Evolutionary conservation across 257 asterid species (phyloP), one percentile per base, ranked within the genome.

Genomic region (Solanum pimpinellifolium): DNA sequence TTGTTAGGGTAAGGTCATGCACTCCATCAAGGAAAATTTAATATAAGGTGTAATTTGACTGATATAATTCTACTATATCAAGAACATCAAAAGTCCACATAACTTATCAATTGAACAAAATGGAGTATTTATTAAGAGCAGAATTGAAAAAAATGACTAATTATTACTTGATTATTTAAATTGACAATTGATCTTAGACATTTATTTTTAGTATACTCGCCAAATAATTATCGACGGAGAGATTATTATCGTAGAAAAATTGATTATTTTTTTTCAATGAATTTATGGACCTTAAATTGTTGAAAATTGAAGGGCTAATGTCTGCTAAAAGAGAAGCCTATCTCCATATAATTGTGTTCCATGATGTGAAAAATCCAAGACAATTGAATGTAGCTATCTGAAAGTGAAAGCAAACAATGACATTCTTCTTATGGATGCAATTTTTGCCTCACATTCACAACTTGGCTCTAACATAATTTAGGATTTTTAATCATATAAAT

Each of bases 271-370:
- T 78, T 78, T 18, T 25, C 39, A 44, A 11, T 52, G 37, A 70
- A 27, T 44, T 46, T 70, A 85, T 72, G 52, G 83, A 85, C 49
- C 33, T 49, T 85, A 66, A 74, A 85, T 46, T 56, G 21, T 29
- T 85, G 82, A 27, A 85, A 6, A 27, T 27, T n/a, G 20, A 47
- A 41, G 4, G 12, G 39, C 70, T 82, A 9, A 66, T 88, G 91
- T 83, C 80, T 86, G 74, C 87, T 87, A 86, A 91, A 88, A 84
- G 86, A 86, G 88, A 69, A 83, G 88, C 89, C 85, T 84, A 84
- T 27, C 39, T 84, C 15, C 89, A 83, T 83, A 47, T 83, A 47
- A 84, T 75, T 85, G 85, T 81, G 87, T 80, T 46, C 52, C 16
- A 41, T 80, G n/a, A 78, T 46, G 81, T 39, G 49, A 80, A 84